These are phyloP conservation scores for Aspergillus versicolor DNA, from an alignment of 2,329 filamentous ascomycete genomes.

Conservation along the genomic window DNA sequence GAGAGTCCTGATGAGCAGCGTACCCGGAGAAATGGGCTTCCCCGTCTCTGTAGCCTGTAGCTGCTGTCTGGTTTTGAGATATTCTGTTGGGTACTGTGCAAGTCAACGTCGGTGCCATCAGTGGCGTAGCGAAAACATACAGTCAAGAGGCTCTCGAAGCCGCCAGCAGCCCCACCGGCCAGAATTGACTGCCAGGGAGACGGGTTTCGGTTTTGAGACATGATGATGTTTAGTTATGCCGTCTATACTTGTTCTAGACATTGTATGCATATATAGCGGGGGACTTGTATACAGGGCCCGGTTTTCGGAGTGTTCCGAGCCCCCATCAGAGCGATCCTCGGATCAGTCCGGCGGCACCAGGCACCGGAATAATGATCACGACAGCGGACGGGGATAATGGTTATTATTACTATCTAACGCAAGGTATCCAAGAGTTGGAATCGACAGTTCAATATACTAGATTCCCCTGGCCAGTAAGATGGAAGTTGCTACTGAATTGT, in stretches of 20 bases:
- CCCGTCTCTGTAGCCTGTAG: neutral
- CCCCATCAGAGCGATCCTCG: too few species aligned
- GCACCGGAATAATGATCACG: too few species aligned
- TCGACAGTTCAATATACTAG: neutral
- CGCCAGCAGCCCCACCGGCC: slow-evolving; percentile 17
- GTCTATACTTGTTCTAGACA: too few species aligned
- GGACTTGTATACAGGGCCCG: too few species aligned
- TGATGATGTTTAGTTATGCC: neutral
- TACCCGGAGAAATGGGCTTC: neutral
- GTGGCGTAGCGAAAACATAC: neutral
- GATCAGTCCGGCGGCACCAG: too few species aligned
- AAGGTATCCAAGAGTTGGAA: neutral
- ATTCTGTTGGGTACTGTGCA: slow-evolving; percentile 18
- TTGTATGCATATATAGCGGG: too few species aligned
- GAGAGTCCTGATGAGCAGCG: slow-evolving; percentile 10
- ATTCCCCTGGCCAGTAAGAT: too few species aligned
- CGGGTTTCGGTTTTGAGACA: slow-evolving; percentile 1
- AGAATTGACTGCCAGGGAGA: slow-evolving; percentile 19
- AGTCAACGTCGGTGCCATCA: neutral
- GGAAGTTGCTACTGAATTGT: slow-evolving; percentile 13
- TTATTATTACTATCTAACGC: too few species aligned
- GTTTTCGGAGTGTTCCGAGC: neutral
- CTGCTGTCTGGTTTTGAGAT: slow-evolving; percentile 20
- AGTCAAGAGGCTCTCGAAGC: slow-evolving; percentile 15
- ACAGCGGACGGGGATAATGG: too few species aligned